Percentiles rank a stretch among this genome's conserved stretches.
These are phyloP conservation scores for Udeniomyces megalosporus DNA, from an alignment of 768 basidiomycete genomes.

Conservation along the genomic window DNA sequence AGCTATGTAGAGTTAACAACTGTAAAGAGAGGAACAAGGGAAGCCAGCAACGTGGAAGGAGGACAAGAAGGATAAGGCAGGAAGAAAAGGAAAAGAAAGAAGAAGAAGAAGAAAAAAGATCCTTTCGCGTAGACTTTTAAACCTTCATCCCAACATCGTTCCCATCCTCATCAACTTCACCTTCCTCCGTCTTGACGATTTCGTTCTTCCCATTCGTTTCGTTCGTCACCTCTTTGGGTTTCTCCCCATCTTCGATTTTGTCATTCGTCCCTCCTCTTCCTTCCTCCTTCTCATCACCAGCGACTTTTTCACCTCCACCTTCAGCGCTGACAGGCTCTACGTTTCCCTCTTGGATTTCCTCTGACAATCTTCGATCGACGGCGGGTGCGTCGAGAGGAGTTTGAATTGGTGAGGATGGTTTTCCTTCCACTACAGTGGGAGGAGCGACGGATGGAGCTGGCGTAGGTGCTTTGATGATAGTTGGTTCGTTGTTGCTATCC, in stretches of 20 bases:
- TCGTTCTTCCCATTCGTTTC: neutral
- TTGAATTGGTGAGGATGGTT: neutral
- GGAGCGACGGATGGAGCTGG: neutral
- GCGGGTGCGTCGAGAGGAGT: neutral
- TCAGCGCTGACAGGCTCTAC: neutral
- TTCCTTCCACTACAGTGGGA: neutral
- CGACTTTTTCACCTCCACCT: neutral
- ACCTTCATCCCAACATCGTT: neutral
- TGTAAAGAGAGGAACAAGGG: neutral
- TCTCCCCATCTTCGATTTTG: neutral
- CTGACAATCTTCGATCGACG: neutral
- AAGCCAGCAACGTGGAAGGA: neutral
- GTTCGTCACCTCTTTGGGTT: neutral
- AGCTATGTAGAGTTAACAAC: neutral
- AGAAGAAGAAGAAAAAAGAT: neutral
- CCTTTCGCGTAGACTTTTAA: neutral
- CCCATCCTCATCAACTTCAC: neutral
- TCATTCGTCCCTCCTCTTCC: neutral
- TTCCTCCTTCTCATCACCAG: neutral
- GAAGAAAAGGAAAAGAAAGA: neutral
- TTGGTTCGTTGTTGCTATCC: neutral
- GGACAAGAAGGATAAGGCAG: constrained; percentile 13
- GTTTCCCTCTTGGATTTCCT: neutral
- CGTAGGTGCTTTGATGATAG: neutral
- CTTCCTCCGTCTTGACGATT: neutral